Evolutionary conservation across 495 filamentous ascomycete species (phyloP), one percentile per base, ranked within the genome.

Genomic region (Xeromyces bisporus): DNA sequence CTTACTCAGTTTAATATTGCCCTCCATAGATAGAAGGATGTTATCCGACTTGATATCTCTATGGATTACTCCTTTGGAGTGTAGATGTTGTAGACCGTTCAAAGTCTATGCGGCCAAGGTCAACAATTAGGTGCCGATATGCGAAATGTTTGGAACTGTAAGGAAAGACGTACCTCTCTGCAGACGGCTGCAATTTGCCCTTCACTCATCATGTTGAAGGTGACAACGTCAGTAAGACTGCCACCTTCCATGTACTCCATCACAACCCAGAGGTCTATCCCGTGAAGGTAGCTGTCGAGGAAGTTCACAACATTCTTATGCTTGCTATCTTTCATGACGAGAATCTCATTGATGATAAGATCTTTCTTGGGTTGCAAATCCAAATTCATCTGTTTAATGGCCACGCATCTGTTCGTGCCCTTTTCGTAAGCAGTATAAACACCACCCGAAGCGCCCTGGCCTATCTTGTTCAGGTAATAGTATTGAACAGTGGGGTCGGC

Each of bases 201-300:
- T 50, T 97, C 89, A 12, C 75, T 80, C 89, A 97, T 96, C 36
- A 94, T 89, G 53, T 97, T 97, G 56, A 89, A 96, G 7, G 87
- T 96, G 23, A 97, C 89, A 15, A 97, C 89, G 56, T 97, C 89
- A 2, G 89, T 97, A 51, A 97, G 57, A 58, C 84, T 93, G 20
- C 89, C 89, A 28, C 89, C 89, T 49, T 97, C 89, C 89, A 97
- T 97, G 42, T 84, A 97, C 51, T 97, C 89, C 89, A 97, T 97
- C 16, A 96, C 84, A 8, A 97, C 89, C 89, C 89, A 97, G 24
- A 97, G 55, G 49, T 97, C 89, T 12, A 87, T 73, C 3, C 70
- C 67, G 23, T 85, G 77, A 13, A 97, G 62, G 51, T 80, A 96
- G 50, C 85, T 93, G 60, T 94, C 89, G 58, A 94, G 80, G 56